Evolutionary conservation across 805 yeast genomes (phyloP).

Genomic region (Wickerhamomyces subpelliculosus): DNA sequence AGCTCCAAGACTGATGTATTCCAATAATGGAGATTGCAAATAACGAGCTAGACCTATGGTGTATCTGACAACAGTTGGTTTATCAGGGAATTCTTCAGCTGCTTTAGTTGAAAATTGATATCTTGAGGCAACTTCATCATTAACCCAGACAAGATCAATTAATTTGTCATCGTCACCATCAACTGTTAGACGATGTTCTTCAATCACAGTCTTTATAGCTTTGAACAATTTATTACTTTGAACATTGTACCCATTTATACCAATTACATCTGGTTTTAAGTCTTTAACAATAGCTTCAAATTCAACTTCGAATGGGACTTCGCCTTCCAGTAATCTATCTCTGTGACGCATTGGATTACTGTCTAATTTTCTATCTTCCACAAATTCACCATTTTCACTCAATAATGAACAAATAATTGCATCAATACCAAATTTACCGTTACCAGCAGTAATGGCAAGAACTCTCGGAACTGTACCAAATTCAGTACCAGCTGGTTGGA

Average conservation of each 20-base stretch:
- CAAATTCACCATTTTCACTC: slow-evolving; percentile 74
- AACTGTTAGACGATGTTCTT: slow-evolving; percentile 44
- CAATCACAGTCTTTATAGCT: slow-evolving; percentile 48
- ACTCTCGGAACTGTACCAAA: slow-evolving; percentile 83
- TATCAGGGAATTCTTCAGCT: slow-evolving; percentile 71
- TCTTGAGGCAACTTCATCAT: slow-evolving; percentile 88
- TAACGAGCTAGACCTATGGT: slow-evolving; percentile 88
- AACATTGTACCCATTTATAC: slow-evolving; percentile 81
- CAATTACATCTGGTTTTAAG: slow-evolving; percentile 83
- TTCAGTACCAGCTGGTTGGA: slow-evolving; percentile 68
- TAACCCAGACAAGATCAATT: slow-evolving; percentile 71
- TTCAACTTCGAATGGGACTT: slow-evolving; percentile 55
- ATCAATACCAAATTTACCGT: slow-evolving; percentile 72
- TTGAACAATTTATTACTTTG: slow-evolving; percentile 56
- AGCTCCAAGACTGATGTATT: slow-evolving; percentile 75
- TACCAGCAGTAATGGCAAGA: slow-evolving; percentile 77
- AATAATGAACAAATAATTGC: slow-evolving; percentile 79
- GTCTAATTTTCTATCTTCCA: slow-evolving; percentile 72
- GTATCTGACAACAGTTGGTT: slow-evolving; percentile 72
- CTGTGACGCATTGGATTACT: slow-evolving; percentile 51
- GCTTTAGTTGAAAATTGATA: slow-evolving; percentile 79
- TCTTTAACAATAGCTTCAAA: slow-evolving; percentile 54
- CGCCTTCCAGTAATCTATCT: slow-evolving; percentile 36
- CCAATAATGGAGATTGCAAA: slow-evolving; percentile 87
- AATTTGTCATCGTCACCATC: slow-evolving; percentile 48